Conservation (phyloP, 2,329 filamentous ascomycete species). For the Neonectria magnoliae region DNA sequence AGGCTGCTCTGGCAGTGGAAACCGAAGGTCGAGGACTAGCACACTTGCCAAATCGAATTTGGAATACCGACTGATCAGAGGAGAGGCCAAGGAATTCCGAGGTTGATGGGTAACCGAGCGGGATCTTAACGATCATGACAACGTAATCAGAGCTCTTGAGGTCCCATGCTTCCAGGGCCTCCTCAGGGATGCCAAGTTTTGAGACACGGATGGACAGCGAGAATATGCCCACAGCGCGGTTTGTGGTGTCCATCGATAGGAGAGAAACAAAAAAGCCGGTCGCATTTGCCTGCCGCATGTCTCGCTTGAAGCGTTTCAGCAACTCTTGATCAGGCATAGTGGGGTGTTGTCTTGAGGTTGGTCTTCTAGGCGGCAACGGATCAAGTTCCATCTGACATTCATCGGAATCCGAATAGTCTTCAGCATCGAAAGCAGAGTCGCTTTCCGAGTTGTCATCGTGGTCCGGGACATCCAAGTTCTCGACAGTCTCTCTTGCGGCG, state of each 20-base stretch:
- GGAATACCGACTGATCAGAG: constrained; percentile 46
- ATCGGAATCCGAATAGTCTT: constrained; percentile 17
- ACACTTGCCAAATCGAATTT: constrained; percentile 77
- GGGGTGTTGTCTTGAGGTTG: neutral
- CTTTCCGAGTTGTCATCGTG: constrained; percentile 2
- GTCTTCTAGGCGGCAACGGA: constrained; percentile 15
- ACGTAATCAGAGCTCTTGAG: constrained; percentile 74
- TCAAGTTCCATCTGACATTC: constrained; percentile 34
- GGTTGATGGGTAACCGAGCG: constrained; percentile 68
- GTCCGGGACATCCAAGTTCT: neutral
- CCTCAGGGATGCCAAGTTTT: constrained; percentile 77
- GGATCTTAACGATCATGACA: constrained; percentile 75
- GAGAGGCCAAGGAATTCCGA: constrained; percentile 61
- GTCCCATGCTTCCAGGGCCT: constrained; percentile 82
- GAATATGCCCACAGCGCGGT: constrained; percentile 58
- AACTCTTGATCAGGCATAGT: neutral
- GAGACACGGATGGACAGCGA: constrained; percentile 75
- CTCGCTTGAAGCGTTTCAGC: constrained; percentile 31
- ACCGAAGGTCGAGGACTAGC: constrained; percentile 76
- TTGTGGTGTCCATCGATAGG: constrained; percentile 57
- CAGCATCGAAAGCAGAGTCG: constrained; percentile 24
- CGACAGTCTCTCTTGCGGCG: neutral
- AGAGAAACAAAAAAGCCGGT: constrained; percentile 78
- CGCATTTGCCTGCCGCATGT: constrained; percentile 64
- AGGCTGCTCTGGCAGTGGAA: constrained; percentile 57